Conservation (phyloP, 306 rosid species). For the Ormosia semicastrata region DNA sequence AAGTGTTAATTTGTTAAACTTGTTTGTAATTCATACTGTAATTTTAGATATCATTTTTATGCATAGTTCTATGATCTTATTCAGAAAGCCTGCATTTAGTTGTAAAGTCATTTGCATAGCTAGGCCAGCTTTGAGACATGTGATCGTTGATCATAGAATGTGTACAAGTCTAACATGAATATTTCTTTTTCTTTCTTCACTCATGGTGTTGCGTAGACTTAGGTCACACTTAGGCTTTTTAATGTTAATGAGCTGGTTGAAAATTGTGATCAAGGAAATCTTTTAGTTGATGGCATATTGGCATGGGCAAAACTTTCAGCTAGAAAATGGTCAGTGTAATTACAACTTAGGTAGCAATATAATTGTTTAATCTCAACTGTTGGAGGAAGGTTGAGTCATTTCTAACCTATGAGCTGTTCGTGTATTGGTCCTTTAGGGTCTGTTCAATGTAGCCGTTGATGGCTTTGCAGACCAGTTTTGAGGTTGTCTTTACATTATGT, state of each 20-base stretch:
- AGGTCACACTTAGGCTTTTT: background rate
- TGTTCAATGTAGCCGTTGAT: background rate
- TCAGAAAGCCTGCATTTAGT: background rate
- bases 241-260: background rate
- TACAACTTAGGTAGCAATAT: background rate
- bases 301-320: background rate
- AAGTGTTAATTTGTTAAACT: background rate
- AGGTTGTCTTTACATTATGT: background rate
- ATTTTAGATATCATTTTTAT: background rate
- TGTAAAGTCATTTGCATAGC: background rate
- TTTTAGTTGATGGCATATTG: background rate
- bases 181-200: background rate
- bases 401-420: background rate
- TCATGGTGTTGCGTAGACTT: background rate
- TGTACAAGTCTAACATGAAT: background rate
- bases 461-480: background rate
- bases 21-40: background rate
- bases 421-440: background rate
- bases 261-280: background rate
- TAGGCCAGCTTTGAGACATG: background rate
- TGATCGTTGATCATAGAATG: background rate
- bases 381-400: background rate
- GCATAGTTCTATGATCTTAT: background rate
- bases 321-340: background rate
- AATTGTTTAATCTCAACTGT: background rate